These are phyloP conservation scores for Aspergillus udagawae DNA, from an alignment of 2,329 filamentous ascomycete genomes.

Conservation along the genomic window DNA sequence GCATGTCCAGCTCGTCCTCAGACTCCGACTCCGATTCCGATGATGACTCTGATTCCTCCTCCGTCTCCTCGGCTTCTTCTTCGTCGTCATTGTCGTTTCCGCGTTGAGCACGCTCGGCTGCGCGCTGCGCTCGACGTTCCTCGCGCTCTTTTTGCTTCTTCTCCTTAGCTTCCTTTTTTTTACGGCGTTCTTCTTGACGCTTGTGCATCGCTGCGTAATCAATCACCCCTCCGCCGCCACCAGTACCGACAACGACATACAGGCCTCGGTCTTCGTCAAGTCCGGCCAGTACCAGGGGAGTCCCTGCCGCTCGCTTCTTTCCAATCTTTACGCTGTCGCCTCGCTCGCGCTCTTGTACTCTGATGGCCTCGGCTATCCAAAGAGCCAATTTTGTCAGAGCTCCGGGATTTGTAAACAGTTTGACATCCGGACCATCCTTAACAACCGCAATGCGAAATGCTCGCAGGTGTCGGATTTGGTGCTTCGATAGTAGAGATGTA, in stretches of 20 bases:
- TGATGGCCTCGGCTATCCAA: conserved; percentile 90
- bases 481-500: conserved; percentile 85
- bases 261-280: conserved; percentile 82
- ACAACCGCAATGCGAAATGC: conserved; percentile 95
- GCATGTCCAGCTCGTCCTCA: conserved; percentile 53
- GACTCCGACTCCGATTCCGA: conserved; percentile 49
- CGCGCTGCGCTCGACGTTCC: conserved; percentile 60
- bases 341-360: conserved; percentile 81
- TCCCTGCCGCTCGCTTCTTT: conserved; percentile 50
- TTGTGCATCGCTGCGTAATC: conserved; percentile 64
- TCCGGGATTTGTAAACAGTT: conserved; percentile 88
- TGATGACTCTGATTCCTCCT: conserved; percentile 31
- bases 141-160: conserved; percentile 60
- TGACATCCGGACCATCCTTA: conserved; percentile 86
- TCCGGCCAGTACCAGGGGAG: conserved; percentile 84
- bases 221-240: conserved; percentile 74
- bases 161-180: conserved; percentile 60
- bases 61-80: conserved; percentile 62
- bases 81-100: conserved; percentile 54
- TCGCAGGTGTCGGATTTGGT: conserved; percentile 85
- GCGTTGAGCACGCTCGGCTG: conserved; percentile 47
- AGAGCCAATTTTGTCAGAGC: conserved; percentile 89
- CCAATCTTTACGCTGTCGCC: conserved; percentile 59
- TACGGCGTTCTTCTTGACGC: conserved; percentile 59
- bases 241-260: conserved; percentile 90